Evolutionary conservation across 2,329 filamentous ascomycete genomes (phyloP).

Genomic region (Penicillium sp.): DNA sequence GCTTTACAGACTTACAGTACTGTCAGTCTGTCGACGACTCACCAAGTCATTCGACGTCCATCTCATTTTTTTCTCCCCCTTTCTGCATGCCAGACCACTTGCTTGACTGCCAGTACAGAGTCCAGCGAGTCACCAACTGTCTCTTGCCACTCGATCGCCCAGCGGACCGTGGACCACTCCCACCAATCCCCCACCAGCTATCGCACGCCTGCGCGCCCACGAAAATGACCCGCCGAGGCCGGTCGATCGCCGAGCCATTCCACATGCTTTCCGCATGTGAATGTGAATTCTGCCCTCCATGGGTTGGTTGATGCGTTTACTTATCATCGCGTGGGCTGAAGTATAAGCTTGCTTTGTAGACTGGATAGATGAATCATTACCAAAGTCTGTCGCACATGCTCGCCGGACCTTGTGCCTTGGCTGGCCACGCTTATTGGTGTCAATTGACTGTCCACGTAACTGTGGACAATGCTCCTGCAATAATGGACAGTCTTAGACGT

Average conservation of each 20-base stretch:
- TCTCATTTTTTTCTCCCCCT: too few species aligned
- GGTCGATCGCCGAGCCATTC: slow-evolving; percentile 11
- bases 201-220: slow-evolving; percentile 9
- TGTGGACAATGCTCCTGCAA: too few species aligned
- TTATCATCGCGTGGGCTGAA: background rate
- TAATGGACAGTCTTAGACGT: too few species aligned
- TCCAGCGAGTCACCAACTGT: too few species aligned
- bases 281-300: background rate
- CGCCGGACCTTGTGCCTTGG: background rate
- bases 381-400: too few species aligned
- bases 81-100: background rate
- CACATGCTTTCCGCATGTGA: slow-evolving; percentile 20
- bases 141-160: slow-evolving; percentile 9
- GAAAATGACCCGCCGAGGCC: slow-evolving; percentile 27
- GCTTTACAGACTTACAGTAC: too few species aligned
- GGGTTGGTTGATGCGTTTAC: too few species aligned
- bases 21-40: too few species aligned
- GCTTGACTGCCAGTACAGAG: too few species aligned
- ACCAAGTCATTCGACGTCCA: too few species aligned
- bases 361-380: background rate
- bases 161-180: background rate
- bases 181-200: slow-evolving; percentile 7
- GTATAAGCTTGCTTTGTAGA: background rate
- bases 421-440: background rate
- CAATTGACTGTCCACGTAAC: background rate